Evolutionary conservation across 1,139 yeast species (phyloP).

Genomic region (Nakaseomyces sp.): DNA sequence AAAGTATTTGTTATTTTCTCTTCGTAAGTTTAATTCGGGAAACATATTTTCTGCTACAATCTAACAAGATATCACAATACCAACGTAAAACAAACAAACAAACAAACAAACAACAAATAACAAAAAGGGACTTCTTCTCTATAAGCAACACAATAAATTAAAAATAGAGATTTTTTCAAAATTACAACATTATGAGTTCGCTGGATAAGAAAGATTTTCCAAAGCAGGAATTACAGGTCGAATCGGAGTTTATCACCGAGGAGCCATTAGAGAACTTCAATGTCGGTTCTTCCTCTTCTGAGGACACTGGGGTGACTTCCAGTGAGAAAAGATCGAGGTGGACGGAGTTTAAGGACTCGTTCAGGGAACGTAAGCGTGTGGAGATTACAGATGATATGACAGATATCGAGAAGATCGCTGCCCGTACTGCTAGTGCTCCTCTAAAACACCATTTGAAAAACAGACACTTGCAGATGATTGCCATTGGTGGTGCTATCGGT

Average conservation of each 20-base stretch:
- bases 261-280: conserved; percentile 9
- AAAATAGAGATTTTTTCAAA: background rate
- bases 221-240: conserved; percentile 5
- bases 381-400: conserved; percentile 62
- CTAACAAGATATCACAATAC: no score
- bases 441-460: conserved; percentile 52
- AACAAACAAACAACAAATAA: no score
- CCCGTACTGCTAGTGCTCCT: conserved; percentile 62
- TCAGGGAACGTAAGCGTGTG: conserved; percentile 44
- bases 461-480: conserved; percentile 63
- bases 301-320: background rate
- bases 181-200: background rate
- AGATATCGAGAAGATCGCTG: conserved; percentile 60
- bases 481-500: conserved; percentile 60
- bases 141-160: background rate
- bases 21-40: no score
- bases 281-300: conserved; percentile 2
- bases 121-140: background rate
- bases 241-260: conserved; percentile 10
- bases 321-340: background rate
- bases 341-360: conserved; percentile 41
- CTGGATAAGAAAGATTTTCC: background rate
- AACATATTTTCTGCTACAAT: no score
- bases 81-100: no score
- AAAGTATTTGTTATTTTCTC: no score